Evolutionary conservation across 2,329 filamentous ascomycete genomes (phyloP), one percentile per base, ranked within the genome.

Genomic region (Colletotrichum shisoi): DNA sequence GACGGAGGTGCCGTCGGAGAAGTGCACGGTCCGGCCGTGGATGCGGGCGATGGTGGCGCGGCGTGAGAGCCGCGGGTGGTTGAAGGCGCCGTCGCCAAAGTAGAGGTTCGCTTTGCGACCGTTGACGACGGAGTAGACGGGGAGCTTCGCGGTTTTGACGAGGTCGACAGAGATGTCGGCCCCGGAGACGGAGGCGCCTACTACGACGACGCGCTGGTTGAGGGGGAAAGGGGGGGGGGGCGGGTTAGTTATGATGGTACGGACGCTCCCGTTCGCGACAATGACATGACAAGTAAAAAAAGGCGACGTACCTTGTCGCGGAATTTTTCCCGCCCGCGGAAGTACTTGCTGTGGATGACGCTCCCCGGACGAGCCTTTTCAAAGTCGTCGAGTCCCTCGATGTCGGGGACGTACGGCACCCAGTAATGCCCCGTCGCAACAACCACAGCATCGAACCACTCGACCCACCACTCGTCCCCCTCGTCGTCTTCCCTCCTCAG

Each of bases 111-210:
- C 76, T 57, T 75, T 74, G 71, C 82, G 82, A 37, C 85, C 79
- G 7, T 87, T 73, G 2, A 74, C 80, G 27, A 88, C 83, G 17
- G 84, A 81, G 66, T 85, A 79, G 4, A 88, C 77, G 0, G 85
- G 85, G 0, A 75, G 71, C 48, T 81, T 72, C 0, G 82, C 82
- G 0, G 79, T 76, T 13, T 78, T 76, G 15, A 82, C 75, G 2
- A 88, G 77, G 59, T 86, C 83, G 63, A 84, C 81, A 1, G 84
- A 81, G 13, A 88, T 88, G 71, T 91, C 89, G 34, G 86, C 83
- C 0, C 85, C 87, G 0, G 87, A 90, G 3, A 90, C 87, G 0
- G 85, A 89, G 1, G 85, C 87, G 3, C 88, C 88, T 1, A 91
- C 85, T 0, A 88, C 82, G 0, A 90, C 78, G 0, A 90, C 84